Evolutionary conservation across 2,329 filamentous ascomycete genomes (phyloP), one percentile per base, ranked within the genome.

Genomic region (Elsinoe fawcettii): DNA sequence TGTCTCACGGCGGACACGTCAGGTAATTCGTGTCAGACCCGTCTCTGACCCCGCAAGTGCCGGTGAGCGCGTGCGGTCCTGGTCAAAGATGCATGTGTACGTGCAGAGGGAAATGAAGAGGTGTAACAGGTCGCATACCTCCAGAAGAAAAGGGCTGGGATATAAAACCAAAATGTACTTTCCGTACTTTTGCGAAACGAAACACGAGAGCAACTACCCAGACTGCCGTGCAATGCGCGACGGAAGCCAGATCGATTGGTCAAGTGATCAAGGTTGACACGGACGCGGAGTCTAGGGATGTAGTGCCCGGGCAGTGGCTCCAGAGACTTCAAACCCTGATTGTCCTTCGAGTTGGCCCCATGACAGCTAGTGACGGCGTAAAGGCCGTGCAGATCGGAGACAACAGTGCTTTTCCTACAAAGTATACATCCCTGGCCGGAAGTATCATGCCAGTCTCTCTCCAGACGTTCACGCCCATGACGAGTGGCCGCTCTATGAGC

Each of bases 151-250:
- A 34, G 30, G 49, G 49, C 49, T 23, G 49, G 41, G 32, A 53
- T 53, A 39, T 39, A 37, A 25, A 25, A 20, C 49, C 49, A 25
- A 25, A 32, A 30, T 25, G 14, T 30, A 49, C 41, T 20, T n/a
- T n/a, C n/a, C n/a, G n/a, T n/a, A n/a, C n/a, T n/a, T n/a, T 22
- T 25, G 23, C 20, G 49, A 53, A 37, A 53, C 32, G 30, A 53
- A 39, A 53, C 49, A 53, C 49, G 49, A 53, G 49, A 53, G 49
- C 49, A 53, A 53, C 9, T 18, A 20, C 16, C 12, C 44, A 49
- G 44, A 25, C n/a, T 32, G 9, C 34, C 44, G 44, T 49, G 44
- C 22, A 49, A 11, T 34, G 49, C 32, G 49, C 49, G 32, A 37
- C 41, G 18, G 18, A 23, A 20, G 18, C 8, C 41, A 22, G 7